Evolutionary conservation across 768 basidiomycete genomes (phyloP).

Genomic region (Phaeotremella skinneri): DNA sequence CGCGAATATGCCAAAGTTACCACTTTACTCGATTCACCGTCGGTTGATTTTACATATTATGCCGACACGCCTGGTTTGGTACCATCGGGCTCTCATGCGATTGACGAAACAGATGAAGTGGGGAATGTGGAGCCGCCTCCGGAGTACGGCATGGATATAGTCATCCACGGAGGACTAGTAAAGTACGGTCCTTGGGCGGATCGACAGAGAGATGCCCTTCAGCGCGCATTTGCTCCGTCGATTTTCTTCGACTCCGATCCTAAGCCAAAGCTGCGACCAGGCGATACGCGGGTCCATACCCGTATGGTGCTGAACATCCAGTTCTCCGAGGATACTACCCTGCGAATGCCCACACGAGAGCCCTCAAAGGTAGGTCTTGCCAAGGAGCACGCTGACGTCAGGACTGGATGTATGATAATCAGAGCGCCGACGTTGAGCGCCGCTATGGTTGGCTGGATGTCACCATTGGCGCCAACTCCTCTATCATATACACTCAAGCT

Average conservation of each 20-base stretch:
- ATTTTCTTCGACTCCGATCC: slow-evolving; percentile 65
- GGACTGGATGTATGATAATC: slow-evolving; percentile 92
- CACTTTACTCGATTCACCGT: slow-evolving; percentile 72
- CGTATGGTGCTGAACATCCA: slow-evolving; percentile 76
- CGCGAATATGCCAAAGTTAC: slow-evolving; percentile 84
- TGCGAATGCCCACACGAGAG: slow-evolving; percentile 89
- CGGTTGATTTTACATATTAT: slow-evolving; percentile 80
- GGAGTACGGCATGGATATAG: slow-evolving; percentile 88
- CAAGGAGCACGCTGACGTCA: slow-evolving; percentile 40
- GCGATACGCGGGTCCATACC: slow-evolving; percentile 80
- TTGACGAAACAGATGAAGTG: slow-evolving; percentile 58
- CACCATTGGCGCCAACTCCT: slow-evolving; percentile 73
- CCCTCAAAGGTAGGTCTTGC: slow-evolving; percentile 66
- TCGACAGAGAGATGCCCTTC: slow-evolving; percentile 76
- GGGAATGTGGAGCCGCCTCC: slow-evolving; percentile 85
- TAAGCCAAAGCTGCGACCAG: slow-evolving; percentile 61
- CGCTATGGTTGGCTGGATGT: slow-evolving; percentile 64
- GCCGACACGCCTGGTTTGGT: slow-evolving; percentile 68
- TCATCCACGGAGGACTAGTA: slow-evolving; percentile 69
- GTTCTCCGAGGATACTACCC: slow-evolving; percentile 68
- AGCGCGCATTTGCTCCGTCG: slow-evolving; percentile 77
- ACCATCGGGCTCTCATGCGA: not conserved
- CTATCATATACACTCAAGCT: slow-evolving; percentile 78
- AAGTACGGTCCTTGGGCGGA: slow-evolving; percentile 97
- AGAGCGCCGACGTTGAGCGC: slow-evolving; percentile 43